phyloP scores from a whole-genome alignment of 768 basidiomycete genomes.

The Tulasnella sp. region DNA sequence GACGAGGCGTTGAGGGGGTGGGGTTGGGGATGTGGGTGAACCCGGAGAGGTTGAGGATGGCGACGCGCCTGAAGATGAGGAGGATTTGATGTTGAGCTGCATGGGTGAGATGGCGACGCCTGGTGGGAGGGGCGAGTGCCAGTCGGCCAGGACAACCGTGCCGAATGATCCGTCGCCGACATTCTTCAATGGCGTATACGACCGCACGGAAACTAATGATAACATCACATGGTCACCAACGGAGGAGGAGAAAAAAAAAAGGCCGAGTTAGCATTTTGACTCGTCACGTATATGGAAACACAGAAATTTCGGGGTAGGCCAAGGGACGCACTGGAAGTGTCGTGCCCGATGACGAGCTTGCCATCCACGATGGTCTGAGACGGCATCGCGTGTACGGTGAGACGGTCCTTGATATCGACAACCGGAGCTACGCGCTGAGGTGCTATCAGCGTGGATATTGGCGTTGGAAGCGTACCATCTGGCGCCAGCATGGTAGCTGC shows the following conservation, averaged over 20 bases:
- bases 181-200: conserved; percentile 90
- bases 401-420: conserved; percentile 38
- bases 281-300: not conserved
- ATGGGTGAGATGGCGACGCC: conserved; percentile 86
- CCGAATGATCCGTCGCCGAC: conserved; percentile 98
- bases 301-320: conserved; percentile 13
- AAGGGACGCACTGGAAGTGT: conserved; percentile 51
- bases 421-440: not conserved
- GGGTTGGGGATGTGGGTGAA: conserved; percentile 78
- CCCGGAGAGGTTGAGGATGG: conserved; percentile 28
- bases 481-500: no score
- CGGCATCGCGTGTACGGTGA: conserved; percentile 62
- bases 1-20: conserved; percentile 84
- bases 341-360: conserved; percentile 59
- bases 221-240: no score
- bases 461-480: not conserved
- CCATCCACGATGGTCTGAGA: conserved; percentile 62
- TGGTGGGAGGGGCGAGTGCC: conserved; percentile 90
- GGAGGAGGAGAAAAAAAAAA: conserved; percentile 15
- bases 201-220: conserved; percentile 76
- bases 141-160: conserved; percentile 97
- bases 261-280: not conserved
- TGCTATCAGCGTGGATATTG: not conserved
- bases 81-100: conserved; percentile 47
- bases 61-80: not conserved